Evolutionary conservation across 1,284 basidiomycete genomes (phyloP), one percentile per base, ranked within the genome.

Genomic region (Ustilago lituana): DNA sequence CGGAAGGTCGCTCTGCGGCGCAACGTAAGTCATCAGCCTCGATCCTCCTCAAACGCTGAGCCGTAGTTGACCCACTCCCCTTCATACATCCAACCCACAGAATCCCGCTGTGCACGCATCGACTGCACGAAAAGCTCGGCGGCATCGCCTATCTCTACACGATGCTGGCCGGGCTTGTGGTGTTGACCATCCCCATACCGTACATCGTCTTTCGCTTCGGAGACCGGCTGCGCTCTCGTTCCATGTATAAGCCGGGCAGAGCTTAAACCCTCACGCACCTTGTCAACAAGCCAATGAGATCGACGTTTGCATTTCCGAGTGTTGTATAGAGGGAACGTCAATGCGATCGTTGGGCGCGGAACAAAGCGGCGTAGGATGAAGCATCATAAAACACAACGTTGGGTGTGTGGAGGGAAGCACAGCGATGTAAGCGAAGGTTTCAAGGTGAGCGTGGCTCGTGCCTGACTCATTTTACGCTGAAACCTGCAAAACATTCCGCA

Each of bases 11-110:
- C 24, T 64, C 29, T 63, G 60, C 3, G 66, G 66, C 6, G 66
- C 66, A 26, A 64, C 66, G 48, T 63, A 29, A 62, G 55, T 64
- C 14, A n/a, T n/a, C n/a, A n/a, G n/a, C n/a, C n/a, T n/a, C n/a
- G n/a, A n/a, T n/a, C n/a, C n/a, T n/a, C n/a, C n/a, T n/a, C n/a
- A n/a, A n/a, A n/a, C n/a, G n/a, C n/a, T n/a, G n/a, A n/a, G n/a
- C n/a, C n/a, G n/a, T n/a, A n/a, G n/a, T n/a, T n/a, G n/a, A n/a
- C n/a, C n/a, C n/a, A n/a, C n/a, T n/a, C n/a, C n/a, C n/a, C n/a
- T n/a, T 29, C 0, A 9, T 47, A 5, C 19, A 1, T 4, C 2
- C 12, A 22, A 11, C 22, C 10, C 35, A 43, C 43, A 63, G 60
- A 11, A 54, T 69, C 17, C 66, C 66, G 2, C 45, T 69, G 11